Evolutionary conservation across 2,329 filamentous ascomycete genomes (phyloP), one percentile per base, ranked within the genome.

Genomic region (Fusarium sp.): DNA sequence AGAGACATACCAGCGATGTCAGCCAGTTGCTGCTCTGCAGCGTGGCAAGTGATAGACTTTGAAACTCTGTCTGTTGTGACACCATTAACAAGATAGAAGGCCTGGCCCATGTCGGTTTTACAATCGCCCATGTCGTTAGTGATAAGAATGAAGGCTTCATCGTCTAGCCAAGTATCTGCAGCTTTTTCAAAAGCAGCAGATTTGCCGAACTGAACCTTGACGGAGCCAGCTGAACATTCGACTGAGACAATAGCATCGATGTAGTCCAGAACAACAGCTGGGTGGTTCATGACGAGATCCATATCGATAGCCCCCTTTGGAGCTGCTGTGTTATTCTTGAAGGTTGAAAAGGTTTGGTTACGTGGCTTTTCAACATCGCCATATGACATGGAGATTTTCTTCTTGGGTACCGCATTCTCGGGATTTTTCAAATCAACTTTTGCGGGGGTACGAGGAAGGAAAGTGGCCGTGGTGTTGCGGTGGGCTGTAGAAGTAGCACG

Each of bases 211-310:
- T 61, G 58, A 1, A 61, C 58, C 9, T 45, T 42, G 10, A 53
- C n/a, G 0, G 56, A 29, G 10, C 40, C 58, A 1, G 33, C 23
- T 0, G 56, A 23, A 5, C 58, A 61, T 8, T 61, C 39, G 0
- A 61, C 58, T 0, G 58, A 61, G 1, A 37, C 36, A 10, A 61
- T 45, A 2, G 56, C 58, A 1, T 61, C 58, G 4, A 61, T 61
- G 15, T 61, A 51, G 5, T 61, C 58, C 0, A 61, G 31, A 8
- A 61, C 39, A n/a, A 61, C 56, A 31, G 58, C 58, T 5, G 58
- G 58, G 18, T 61, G 58, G 18, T 61, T 61, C 58, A 61, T 61
- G 3, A 61, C 39, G 0, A 61, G 58, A 17, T 61, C 46, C 46
- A 61, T 61, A 1, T 61, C 56, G 1, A 61, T 61, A 0, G 58